Conservation (phyloP, 768 basidiomycete species). For the Sarcodon aspratus region DNA sequence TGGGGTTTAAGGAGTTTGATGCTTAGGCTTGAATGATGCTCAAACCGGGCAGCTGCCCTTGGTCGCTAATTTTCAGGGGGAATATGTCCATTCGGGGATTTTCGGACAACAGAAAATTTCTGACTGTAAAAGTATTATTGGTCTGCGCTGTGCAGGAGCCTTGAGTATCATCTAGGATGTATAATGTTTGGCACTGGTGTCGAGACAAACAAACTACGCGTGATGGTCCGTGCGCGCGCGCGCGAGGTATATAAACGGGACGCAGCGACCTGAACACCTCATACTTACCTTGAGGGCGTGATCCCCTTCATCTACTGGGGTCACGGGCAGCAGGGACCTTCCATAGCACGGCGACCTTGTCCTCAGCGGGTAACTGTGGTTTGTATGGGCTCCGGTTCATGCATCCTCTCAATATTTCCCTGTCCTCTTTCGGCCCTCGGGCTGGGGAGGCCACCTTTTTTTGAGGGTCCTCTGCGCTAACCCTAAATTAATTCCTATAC, state of each 20-base stretch:
- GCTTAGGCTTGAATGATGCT: too few relatives aligned
- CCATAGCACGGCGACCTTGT: slow-evolving; percentile 40
- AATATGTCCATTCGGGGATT: too few relatives aligned
- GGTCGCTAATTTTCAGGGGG: too few relatives aligned
- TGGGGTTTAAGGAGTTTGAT: too few relatives aligned
- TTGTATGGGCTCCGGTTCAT: slow-evolving; percentile 30
- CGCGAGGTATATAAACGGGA: not conserved
- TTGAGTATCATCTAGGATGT: too few relatives aligned
- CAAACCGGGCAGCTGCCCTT: too few relatives aligned
- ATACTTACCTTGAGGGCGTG: slow-evolving; percentile 22
- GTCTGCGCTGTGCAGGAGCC: too few relatives aligned
- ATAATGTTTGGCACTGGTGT: too few relatives aligned
- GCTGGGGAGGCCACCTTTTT: slow-evolving; percentile 30
- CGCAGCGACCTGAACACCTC: slow-evolving; percentile 7
- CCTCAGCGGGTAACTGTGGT: slow-evolving; percentile 26
- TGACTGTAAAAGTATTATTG: too few relatives aligned
- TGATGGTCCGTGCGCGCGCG: slow-evolving; percentile 8
- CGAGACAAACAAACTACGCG: not conserved
- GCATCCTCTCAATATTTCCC: slow-evolving; percentile 29
- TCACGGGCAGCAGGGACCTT: slow-evolving; percentile 16
- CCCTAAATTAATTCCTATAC: slow-evolving; percentile 10
- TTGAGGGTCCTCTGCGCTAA: slow-evolving; percentile 10
- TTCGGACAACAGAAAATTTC: too few relatives aligned
- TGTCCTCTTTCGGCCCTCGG: slow-evolving; percentile 32
- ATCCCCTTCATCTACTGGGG: slow-evolving; percentile 16